A percentile compares a stretch with the other conserved stretches of the same genome.
Conservation (phyloP, 2,329 filamentous ascomycete genomes). For the Phyllosticta capitalensis region DNA sequence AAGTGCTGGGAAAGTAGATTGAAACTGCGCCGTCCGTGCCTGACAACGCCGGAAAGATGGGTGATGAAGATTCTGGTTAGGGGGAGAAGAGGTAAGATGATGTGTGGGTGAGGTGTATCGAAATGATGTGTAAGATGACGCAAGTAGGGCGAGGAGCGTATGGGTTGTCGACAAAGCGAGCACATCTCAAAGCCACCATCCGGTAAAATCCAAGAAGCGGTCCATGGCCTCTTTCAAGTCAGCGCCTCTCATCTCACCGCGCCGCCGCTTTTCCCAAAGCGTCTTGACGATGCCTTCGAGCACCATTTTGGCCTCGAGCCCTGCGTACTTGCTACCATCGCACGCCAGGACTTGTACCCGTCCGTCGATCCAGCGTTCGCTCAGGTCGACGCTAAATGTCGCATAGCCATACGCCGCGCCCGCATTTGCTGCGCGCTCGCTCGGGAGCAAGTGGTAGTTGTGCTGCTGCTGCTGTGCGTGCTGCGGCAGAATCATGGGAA, state of each 20-base stretch:
- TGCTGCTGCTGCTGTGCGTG: neutral
- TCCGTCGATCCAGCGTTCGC: slow-evolving; percentile 25
- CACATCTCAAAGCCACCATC: slow-evolving; percentile 12
- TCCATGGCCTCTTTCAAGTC: slow-evolving; percentile 29
- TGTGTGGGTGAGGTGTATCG: too few species aligned
- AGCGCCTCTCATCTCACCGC: slow-evolving; percentile 22
- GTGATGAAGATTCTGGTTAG: neutral
- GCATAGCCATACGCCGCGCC: slow-evolving; percentile 24
- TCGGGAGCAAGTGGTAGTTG: neutral
- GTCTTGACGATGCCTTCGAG: slow-evolving; percentile 19
- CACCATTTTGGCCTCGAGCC: slow-evolving; percentile 17
- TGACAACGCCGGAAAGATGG: neutral
- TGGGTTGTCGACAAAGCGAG: too few species aligned
- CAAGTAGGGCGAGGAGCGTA: too few species aligned
- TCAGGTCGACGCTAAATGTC: slow-evolving; percentile 28
- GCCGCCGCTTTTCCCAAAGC: slow-evolving; percentile 26
- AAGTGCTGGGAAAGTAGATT: neutral
- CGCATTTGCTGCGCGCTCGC: slow-evolving; percentile 13
- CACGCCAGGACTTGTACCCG: slow-evolving; percentile 24
- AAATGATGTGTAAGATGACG: too few species aligned
- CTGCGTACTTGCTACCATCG: slow-evolving; percentile 24
- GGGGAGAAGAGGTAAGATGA: neutral
- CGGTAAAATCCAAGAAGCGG: slow-evolving; percentile 24
- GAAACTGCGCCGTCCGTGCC: neutral
- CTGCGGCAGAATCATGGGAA: neutral